These are phyloP conservation scores for Eucalyptus camaldulensis DNA, from an alignment of 345 rosid species.

Conservation along the genomic window DNA sequence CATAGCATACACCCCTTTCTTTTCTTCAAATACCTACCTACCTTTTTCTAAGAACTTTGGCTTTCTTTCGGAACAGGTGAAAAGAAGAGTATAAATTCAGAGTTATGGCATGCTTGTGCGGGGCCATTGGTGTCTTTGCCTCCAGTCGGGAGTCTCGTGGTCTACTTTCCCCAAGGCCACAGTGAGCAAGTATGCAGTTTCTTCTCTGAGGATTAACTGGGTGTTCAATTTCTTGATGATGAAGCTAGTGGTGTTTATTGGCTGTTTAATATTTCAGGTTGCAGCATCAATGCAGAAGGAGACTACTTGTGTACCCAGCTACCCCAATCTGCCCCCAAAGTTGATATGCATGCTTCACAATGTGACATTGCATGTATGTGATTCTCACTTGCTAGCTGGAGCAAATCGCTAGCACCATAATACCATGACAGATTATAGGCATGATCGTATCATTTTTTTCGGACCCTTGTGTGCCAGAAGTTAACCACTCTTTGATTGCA, in stretches of 20 bases:
- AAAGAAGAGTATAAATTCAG: constrained; percentile 73
- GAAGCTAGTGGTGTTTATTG: background rate
- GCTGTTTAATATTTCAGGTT: constrained; percentile 27
- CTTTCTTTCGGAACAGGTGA: constrained; percentile 46
- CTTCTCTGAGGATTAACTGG: background rate
- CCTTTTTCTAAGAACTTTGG: background rate
- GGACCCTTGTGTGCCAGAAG: background rate
- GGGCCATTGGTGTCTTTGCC: constrained; percentile 94
- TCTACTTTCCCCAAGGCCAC: constrained; percentile 98
- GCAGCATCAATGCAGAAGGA: constrained; percentile 77
- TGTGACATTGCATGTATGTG: constrained; percentile 54
- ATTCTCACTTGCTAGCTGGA: background rate
- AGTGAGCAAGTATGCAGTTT: constrained; percentile 61
- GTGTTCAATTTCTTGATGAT: background rate
- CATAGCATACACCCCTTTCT: background rate
- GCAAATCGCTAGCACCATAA: background rate
- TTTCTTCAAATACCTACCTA: background rate
- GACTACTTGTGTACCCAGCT: constrained; percentile 53
- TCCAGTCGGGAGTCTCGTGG: constrained; percentile 88
- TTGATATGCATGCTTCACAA: constrained; percentile 64
- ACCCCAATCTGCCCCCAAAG: constrained; percentile 69
- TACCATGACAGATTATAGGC: background rate
- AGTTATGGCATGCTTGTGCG: constrained; percentile 97
- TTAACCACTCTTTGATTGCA: background rate
- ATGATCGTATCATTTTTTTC: background rate